phyloP scores from a whole-genome alignment of 352 stramenopile genomes.

The Phytopythium chamaehyphon region DNA sequence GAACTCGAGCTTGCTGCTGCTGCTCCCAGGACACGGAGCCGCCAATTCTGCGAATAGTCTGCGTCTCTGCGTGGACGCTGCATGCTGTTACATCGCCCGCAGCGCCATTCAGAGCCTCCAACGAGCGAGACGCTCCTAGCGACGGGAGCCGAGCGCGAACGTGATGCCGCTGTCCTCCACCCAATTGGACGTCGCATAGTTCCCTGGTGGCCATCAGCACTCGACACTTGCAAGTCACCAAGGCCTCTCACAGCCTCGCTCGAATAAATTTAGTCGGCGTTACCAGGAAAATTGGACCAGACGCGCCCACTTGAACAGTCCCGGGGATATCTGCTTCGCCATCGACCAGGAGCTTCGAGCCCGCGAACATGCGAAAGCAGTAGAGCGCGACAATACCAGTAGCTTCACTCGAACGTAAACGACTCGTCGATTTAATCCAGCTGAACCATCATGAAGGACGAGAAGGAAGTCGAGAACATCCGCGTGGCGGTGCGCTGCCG shows the following conservation, averaged over 20 bases:
- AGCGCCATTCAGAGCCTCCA: too few relatives aligned
- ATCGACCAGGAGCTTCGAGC: too few relatives aligned
- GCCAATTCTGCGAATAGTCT: slow-evolving; percentile 48
- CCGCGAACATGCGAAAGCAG: slow-evolving; percentile 3
- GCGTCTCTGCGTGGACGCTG: slow-evolving; percentile 40
- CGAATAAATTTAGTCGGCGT: slow-evolving; percentile 13
- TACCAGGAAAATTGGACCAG: not conserved
- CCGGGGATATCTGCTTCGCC: not conserved
- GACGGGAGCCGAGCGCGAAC: not conserved
- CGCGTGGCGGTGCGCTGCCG: slow-evolving; percentile 89
- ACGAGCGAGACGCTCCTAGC: not conserved
- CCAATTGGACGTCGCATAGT: too few relatives aligned
- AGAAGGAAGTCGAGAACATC: slow-evolving; percentile 88
- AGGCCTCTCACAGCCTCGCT: not conserved
- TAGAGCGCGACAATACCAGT: not conserved
- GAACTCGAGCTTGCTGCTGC: slow-evolving; percentile 36
- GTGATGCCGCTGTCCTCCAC: too few relatives aligned
- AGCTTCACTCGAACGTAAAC: not conserved
- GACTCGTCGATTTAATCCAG: not conserved
- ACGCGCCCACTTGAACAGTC: not conserved
- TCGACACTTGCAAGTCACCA: not conserved
- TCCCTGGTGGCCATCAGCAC: too few relatives aligned
- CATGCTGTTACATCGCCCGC: too few relatives aligned
- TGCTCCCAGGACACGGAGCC: slow-evolving; percentile 45
- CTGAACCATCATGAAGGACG: slow-evolving; percentile 53